phyloP scores from a whole-genome alignment of 2,329 filamentous ascomycete genomes.

The Pseudogymnoascus sp. region DNA sequence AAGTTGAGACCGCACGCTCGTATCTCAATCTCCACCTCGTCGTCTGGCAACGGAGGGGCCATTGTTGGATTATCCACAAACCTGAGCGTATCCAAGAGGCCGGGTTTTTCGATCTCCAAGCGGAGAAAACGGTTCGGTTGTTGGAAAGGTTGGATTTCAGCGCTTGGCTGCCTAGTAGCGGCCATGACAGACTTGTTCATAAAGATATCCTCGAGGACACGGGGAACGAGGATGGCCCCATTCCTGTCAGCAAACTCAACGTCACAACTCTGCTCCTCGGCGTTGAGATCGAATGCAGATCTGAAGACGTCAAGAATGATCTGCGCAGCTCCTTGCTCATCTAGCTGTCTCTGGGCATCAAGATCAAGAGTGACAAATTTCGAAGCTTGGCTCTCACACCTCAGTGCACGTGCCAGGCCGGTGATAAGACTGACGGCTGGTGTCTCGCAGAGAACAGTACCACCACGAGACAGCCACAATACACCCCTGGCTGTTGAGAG shows the following conservation, averaged over 20 bases:
- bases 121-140: constrained; percentile 33
- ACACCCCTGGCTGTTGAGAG: neutral
- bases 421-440: neutral
- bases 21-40: too few species aligned
- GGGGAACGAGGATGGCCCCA: constrained; percentile 23
- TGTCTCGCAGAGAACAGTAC: constrained; percentile 11
- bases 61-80: constrained; percentile 19
- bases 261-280: constrained; percentile 12
- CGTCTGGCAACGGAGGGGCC: too few species aligned
- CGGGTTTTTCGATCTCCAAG: constrained; percentile 17
- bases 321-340: constrained; percentile 23
- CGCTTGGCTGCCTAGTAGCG: too few species aligned
- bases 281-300: constrained; percentile 12
- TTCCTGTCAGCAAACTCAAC: constrained; percentile 22
- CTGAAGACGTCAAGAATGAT: constrained; percentile 18
- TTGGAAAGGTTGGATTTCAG: constrained; percentile 10
- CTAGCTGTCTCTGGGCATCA: constrained; percentile 25
- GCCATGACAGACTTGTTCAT: constrained; percentile 28
- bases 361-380: constrained; percentile 23
- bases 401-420: constrained; percentile 14
- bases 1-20: too few species aligned
- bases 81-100: constrained; percentile 24
- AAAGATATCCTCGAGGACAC: constrained; percentile 16
- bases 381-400: constrained; percentile 3
- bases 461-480: constrained; percentile 1